A percentile compares a stretch with the other conserved stretches of the same genome.
These are phyloP conservation scores for Yamadazyma ubonensis DNA, from an alignment of 805 yeast genomes.

Conservation along the genomic window DNA sequence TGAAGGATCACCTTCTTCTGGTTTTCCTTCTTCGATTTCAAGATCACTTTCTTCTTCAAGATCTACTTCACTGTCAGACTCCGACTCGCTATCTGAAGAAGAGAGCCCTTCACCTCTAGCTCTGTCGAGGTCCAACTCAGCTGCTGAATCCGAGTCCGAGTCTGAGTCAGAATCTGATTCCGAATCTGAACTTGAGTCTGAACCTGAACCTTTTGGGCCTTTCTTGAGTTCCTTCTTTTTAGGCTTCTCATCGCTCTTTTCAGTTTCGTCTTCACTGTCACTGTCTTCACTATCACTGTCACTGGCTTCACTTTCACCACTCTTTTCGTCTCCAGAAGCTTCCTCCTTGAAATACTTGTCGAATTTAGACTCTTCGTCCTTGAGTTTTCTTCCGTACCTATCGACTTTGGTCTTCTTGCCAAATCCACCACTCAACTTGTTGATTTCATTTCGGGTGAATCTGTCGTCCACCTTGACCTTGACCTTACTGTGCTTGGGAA, in stretches of 20 bases:
- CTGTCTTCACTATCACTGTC: conserved; percentile 23
- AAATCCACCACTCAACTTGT: conserved; percentile 42
- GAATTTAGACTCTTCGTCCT: conserved; percentile 50
- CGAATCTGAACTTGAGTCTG: not conserved
- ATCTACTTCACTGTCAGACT: conserved; percentile 46
- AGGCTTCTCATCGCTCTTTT: not conserved
- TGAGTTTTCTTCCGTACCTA: conserved; percentile 77
- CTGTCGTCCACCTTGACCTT: conserved; percentile 83
- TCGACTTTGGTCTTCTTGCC: conserved; percentile 66
- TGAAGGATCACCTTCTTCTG: conserved; percentile 88
- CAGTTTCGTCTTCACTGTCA: conserved; percentile 28
- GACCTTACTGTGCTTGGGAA: conserved; percentile 65
- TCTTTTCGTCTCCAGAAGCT: conserved; percentile 29
- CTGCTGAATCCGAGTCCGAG: conserved; percentile 9
- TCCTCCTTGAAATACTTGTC: conserved; percentile 57
- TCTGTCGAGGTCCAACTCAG: conserved; percentile 40
- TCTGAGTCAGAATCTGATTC: conserved; percentile 20
- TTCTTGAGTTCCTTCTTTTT: too few relatives aligned
- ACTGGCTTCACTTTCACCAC: conserved; percentile 18
- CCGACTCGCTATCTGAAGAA: conserved; percentile 33
- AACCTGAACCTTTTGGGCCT: not conserved
- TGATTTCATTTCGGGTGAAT: conserved; percentile 65
- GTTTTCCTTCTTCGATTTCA: conserved; percentile 55
- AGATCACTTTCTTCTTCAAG: conserved; percentile 48
- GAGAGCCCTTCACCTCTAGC: conserved; percentile 68